Conservation (phyloP, 768 basidiomycete species). For the Podaxis sp. region DNA sequence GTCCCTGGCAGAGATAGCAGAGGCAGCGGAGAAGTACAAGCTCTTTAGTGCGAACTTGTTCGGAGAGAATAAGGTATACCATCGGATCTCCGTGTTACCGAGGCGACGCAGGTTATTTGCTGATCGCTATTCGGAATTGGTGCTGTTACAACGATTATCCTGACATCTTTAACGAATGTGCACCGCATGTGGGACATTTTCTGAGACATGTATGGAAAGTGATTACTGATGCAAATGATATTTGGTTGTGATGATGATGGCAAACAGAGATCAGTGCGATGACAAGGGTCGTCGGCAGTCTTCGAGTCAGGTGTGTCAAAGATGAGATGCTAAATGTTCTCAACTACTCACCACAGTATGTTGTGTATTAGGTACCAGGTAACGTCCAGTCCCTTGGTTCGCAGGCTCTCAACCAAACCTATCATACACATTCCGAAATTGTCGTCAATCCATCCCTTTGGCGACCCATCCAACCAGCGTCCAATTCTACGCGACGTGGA, state of each 20-base stretch:
- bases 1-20: conserved; percentile 10
- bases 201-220: background rate
- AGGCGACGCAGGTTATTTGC: background rate
- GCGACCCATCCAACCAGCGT: conserved; percentile 36
- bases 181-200: background rate
- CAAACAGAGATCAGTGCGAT: background rate
- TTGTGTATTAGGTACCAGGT: background rate
- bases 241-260: background rate
- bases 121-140: conserved; percentile 5
- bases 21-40: conserved; percentile 14
- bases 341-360: background rate
- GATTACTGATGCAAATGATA: background rate
- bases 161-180: conserved; percentile 5
- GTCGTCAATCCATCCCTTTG: conserved; percentile 55
- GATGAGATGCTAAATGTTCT: background rate
- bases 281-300: background rate
- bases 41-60: conserved; percentile 13
- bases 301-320: background rate
- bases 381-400: background rate
- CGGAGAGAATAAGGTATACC: conserved; percentile 2
- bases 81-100: background rate
- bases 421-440: conserved; percentile 38
- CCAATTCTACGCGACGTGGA: conserved; percentile 48
- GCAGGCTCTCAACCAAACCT: conserved; percentile 7
- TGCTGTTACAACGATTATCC: conserved; percentile 7